Evolutionary conservation across 768 basidiomycete species (phyloP), one percentile per base, ranked within the genome.

Genomic region (Psilocybe azurescens): DNA sequence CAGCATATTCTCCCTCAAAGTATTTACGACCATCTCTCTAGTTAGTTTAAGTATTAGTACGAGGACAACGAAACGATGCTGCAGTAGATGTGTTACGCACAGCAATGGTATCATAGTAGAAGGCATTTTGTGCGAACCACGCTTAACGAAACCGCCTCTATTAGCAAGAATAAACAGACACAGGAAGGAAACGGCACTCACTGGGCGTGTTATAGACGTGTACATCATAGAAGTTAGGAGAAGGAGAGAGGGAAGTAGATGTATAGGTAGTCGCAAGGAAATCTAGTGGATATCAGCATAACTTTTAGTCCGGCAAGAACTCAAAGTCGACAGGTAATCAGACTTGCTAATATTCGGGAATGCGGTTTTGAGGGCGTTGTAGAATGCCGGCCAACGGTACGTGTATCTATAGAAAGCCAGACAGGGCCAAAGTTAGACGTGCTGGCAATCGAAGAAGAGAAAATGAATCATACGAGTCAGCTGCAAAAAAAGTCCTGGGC

Each of bases 1-100:
- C 82, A 13, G 88, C 84, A 60, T 87, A 88, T 74, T 89, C 87
- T 11, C 87, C 86, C 74, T 86, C 83, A 56, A 89, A 87, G 74
- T 85, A 89, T 54, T 74, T 80, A 8, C 82, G 85, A 8, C 83
- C 86, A 56, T 88, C 75, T 6, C 87, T 82, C 86, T 88, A 56
- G 13, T 33, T 11, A n/a, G 13, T 36, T 7, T 7, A 36, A 7
- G 33, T 24, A 11, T 36, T 36, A 32, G n/a, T 14, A 18, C 30
- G 24, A 44, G 14, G 8, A 10, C 6, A 24, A 36, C 33, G 16
- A 28, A 24, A 2, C 8, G 10, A 49, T 14, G 3, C 10, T 2
- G 8, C 14, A 29, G 16, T 5, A 49, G 16, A 11, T 1, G 7
- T 5, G 49, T 18, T 28, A 56, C 57, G 14, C 61, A 78, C 78